These are phyloP conservation scores for Neurospora cerealis DNA, from an alignment of 495 filamentous ascomycete species.

Conservation along the genomic window DNA sequence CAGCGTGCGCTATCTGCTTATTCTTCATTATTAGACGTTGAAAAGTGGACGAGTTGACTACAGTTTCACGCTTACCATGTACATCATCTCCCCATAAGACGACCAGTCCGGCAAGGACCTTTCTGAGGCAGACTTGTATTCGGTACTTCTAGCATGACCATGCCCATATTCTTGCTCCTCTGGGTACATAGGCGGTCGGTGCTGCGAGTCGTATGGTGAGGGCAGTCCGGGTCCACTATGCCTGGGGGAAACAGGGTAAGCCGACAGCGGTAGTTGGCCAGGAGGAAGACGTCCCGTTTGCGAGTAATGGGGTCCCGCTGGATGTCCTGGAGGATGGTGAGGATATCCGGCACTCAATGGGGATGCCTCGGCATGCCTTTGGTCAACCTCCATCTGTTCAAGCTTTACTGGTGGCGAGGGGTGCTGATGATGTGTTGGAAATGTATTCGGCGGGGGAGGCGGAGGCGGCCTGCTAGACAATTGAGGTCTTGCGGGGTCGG, in stretches of 20 bases:
- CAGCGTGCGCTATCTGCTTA: slow-evolving; percentile 31
- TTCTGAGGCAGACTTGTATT: slow-evolving; percentile 31
- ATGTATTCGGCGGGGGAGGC: slow-evolving; percentile 25
- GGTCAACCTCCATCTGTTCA: slow-evolving; percentile 19
- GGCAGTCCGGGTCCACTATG: slow-evolving; percentile 23
- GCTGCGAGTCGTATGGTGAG: slow-evolving; percentile 30
- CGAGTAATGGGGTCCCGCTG: slow-evolving; percentile 22
- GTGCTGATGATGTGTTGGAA: slow-evolving; percentile 12
- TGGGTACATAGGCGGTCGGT: slow-evolving; percentile 24
- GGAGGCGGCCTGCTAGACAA: slow-evolving; percentile 15
- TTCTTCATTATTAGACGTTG: slow-evolving; percentile 16
- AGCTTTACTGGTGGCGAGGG: slow-evolving; percentile 21
- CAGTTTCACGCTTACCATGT: slow-evolving; percentile 22
- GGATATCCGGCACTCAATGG: slow-evolving; percentile 16
- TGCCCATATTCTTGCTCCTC: slow-evolving; percentile 29
- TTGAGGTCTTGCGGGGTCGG: slow-evolving; percentile 20
- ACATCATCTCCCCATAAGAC: slow-evolving; percentile 30
- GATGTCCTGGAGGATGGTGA: slow-evolving; percentile 16
- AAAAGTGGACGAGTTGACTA: background rate
- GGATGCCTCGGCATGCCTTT: slow-evolving; percentile 15
- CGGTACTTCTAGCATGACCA: slow-evolving; percentile 13
- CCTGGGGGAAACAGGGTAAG: slow-evolving; percentile 31
- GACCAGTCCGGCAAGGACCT: slow-evolving; percentile 19
- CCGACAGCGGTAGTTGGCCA: slow-evolving; percentile 31
- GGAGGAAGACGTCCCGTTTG: slow-evolving; percentile 30